Conservation (phyloP, 202 grass and related monocot genomes). For the Carex arenaria region DNA sequence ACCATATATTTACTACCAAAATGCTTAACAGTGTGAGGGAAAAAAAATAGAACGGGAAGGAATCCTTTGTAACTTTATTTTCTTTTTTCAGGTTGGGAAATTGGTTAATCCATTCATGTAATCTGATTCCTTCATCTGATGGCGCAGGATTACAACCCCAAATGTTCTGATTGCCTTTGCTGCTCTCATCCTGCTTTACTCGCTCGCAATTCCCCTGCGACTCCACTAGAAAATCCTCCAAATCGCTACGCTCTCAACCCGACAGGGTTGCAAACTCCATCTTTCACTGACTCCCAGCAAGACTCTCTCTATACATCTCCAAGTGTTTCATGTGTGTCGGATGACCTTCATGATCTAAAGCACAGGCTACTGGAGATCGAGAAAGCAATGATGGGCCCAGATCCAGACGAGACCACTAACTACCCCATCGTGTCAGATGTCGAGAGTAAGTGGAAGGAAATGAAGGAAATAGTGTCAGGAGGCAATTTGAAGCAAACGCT, state of each 20-base stretch:
- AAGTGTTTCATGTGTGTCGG: slow-evolving; percentile 17
- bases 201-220: background rate
- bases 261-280: background rate
- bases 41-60: background rate
- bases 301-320: slow-evolving; percentile 26
- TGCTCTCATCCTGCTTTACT: background rate
- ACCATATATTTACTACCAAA: background rate
- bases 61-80: background rate
- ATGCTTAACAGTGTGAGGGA: background rate
- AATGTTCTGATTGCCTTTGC: slow-evolving; percentile 16
- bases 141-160: slow-evolving; percentile 11
- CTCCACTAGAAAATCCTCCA: background rate
- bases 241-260: background rate
- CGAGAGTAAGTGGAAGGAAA: slow-evolving; percentile 45
- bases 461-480: slow-evolving; percentile 43
- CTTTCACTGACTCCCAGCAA: slow-evolving; percentile 2
- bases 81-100: background rate
- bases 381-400: slow-evolving; percentile 29
- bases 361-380: slow-evolving; percentile 23
- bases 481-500: slow-evolving; percentile 62
- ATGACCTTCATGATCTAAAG: slow-evolving; percentile 26
- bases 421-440: background rate
- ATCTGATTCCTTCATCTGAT: slow-evolving; percentile 13
- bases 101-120: slow-evolving; percentile 13
- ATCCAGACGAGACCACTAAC: slow-evolving; percentile 6